Evolutionary conservation across 129 eudicot genomes (phyloP).

Genomic region (Chrysanthemum lavandulifolium): DNA sequence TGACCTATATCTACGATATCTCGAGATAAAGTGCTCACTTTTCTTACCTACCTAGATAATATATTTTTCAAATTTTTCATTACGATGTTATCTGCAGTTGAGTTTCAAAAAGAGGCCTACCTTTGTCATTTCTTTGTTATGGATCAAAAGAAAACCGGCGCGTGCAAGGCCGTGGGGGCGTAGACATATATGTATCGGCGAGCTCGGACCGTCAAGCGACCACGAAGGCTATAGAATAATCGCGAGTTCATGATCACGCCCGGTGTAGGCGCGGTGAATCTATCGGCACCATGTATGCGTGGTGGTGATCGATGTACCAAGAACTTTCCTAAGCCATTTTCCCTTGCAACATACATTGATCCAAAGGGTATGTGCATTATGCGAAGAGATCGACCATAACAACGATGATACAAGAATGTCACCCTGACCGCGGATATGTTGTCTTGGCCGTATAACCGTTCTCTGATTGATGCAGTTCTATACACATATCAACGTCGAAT

Average conservation of each 20-base stretch:
- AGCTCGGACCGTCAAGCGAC: background rate
- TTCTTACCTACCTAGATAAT: too few relatives aligned
- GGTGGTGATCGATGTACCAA: background rate
- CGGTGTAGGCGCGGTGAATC: background rate
- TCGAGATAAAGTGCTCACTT: too few relatives aligned
- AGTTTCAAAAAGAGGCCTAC: background rate
- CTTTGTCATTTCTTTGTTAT: background rate
- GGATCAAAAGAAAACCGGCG: too few relatives aligned
- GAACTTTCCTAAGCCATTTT: background rate
- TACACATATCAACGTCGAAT: background rate
- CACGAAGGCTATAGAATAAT: conserved; percentile 1
- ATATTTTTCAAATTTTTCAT: too few relatives aligned
- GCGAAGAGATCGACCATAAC: background rate
- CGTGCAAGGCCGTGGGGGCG: too few relatives aligned
- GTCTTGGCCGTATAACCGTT: background rate
- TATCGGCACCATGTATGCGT: conserved; percentile 9
- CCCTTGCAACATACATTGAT: background rate
- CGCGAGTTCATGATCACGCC: conserved; percentile 14
- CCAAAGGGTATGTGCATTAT: background rate
- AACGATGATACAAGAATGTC: background rate
- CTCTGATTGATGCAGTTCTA: background rate
- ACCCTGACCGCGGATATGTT: background rate
- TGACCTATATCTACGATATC: background rate
- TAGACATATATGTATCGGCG: too few relatives aligned
- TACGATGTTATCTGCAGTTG: background rate